These are phyloP conservation scores for Microdochium paspali DNA, from an alignment of 2,329 filamentous ascomycete species.

Conservation along the genomic window DNA sequence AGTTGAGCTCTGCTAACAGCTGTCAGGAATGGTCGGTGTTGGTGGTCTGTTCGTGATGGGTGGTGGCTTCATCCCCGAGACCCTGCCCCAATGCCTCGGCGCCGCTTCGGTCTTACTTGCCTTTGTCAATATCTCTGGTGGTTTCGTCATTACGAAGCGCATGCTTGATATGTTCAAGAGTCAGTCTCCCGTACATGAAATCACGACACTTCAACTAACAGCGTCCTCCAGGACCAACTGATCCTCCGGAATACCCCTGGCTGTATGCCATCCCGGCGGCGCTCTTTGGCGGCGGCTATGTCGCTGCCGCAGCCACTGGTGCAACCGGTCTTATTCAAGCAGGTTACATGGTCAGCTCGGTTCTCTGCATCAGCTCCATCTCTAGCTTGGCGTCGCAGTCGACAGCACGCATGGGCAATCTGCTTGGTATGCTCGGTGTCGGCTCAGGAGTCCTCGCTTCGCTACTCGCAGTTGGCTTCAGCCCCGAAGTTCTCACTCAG, in stretches of 20 bases:
- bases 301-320: constrained; percentile 72
- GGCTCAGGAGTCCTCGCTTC: constrained; percentile 76
- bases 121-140: constrained; percentile 81
- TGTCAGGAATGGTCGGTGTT: constrained; percentile 70
- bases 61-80: constrained; percentile 68
- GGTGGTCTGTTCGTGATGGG: constrained; percentile 85
- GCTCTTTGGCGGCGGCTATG: constrained; percentile 71
- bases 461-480: constrained; percentile 70
- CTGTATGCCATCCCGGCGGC: constrained; percentile 70
- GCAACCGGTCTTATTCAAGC: constrained; percentile 79
- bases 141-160: constrained; percentile 84
- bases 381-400: constrained; percentile 73
- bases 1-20: constrained; percentile 7
- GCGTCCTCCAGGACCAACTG: constrained; percentile 67
- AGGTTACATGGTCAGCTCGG: constrained; percentile 75
- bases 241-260: constrained; percentile 83
- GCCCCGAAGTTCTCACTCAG: constrained; percentile 68
- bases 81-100: constrained; percentile 69
- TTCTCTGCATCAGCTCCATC: constrained; percentile 78
- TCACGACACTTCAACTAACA: no score
- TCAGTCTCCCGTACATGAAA: constrained; percentile 24
- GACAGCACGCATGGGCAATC: constrained; percentile 77
- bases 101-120: constrained; percentile 73
- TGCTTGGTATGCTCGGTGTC: constrained; percentile 80
- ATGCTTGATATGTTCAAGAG: constrained; percentile 91